These are phyloP conservation scores for Ochromonadaceae sp. DNA, from an alignment of 352 stramenopile species.

Conservation along the genomic window DNA sequence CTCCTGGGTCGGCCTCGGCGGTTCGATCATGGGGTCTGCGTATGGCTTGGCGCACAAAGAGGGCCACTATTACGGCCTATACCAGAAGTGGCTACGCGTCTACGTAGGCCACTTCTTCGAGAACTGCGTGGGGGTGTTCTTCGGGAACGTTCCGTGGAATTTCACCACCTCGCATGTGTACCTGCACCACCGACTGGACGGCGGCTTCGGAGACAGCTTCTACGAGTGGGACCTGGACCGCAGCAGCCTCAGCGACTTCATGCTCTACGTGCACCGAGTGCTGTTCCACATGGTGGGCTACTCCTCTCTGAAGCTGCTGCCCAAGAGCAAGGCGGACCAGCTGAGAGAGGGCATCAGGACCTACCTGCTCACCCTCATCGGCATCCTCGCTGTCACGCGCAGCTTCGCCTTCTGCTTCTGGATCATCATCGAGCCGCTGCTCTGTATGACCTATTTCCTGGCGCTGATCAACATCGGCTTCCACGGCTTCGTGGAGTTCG, in stretches of 20 bases:
- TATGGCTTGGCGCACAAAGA: constrained; percentile 24
- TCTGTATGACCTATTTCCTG: constrained; percentile 24
- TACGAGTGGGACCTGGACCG: constrained; percentile 22
- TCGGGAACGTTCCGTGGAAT: constrained; percentile 20
- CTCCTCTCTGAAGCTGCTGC: constrained; percentile 14
- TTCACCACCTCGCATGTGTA: constrained; percentile 21
- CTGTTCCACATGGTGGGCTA: constrained; percentile 20
- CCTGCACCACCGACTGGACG: constrained; percentile 18
- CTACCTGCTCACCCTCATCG: constrained; percentile 3
- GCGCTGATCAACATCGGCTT: constrained; percentile 23
- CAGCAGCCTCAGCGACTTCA: constrained; percentile 13
- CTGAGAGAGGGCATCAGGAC: not conserved
- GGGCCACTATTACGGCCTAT: constrained; percentile 19
- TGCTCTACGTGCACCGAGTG: constrained; percentile 18
- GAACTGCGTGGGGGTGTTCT: constrained; percentile 20
- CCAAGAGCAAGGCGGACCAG: not conserved
- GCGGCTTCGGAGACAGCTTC: constrained; percentile 22
- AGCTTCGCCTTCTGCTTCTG: constrained; percentile 19
- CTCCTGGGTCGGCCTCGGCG: constrained; percentile 21
- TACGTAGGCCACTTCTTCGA: constrained; percentile 20
- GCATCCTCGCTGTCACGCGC: constrained; percentile 11
- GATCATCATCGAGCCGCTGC: constrained; percentile 20
- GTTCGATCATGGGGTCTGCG: constrained; percentile 17
- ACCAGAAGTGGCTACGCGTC: constrained; percentile 10
- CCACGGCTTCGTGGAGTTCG: constrained; percentile 22